phyloP scores from a whole-genome alignment of 2,329 filamentous ascomycete species.

The Xylariaceae sp. region DNA sequence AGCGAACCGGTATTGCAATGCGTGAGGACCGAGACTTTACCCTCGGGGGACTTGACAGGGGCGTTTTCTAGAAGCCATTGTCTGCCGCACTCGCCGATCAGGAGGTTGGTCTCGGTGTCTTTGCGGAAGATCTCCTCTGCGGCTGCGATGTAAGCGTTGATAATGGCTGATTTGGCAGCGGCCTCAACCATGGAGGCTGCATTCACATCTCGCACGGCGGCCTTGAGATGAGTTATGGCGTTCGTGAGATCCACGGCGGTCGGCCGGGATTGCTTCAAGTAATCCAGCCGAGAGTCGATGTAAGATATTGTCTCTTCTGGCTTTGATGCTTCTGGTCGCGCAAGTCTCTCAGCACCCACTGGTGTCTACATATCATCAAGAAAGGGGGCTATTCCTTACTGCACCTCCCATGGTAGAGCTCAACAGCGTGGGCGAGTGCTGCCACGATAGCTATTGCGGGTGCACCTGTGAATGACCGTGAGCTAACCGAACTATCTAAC shows the following conservation, averaged over 20 bases:
- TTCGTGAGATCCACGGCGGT: constrained; percentile 94
- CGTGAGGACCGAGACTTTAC: constrained; percentile 74
- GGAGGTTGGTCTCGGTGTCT: constrained; percentile 80
- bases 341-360: neutral
- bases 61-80: constrained; percentile 68
- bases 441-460: constrained; percentile 99
- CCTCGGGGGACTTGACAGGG: constrained; percentile 41
- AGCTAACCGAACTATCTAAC: neutral
- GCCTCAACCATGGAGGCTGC: constrained; percentile 34
- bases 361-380: neutral
- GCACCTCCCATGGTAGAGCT: constrained; percentile 57
- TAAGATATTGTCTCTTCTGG: constrained; percentile 59
- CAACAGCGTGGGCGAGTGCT: constrained; percentile 78
- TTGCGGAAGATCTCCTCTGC: constrained; percentile 83
- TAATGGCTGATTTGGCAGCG: constrained; percentile 49
- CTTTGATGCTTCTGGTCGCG: constrained; percentile 33
- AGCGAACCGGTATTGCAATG: constrained; percentile 98
- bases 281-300: constrained; percentile 73
- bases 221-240: constrained; percentile 74
- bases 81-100: constrained; percentile 77
- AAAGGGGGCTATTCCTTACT: constrained; percentile 30
- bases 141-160: constrained; percentile 65
- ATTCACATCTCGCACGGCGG: constrained; percentile 48
- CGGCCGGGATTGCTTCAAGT: constrained; percentile 80
- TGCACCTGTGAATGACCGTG: constrained; percentile 48